Evolutionary conservation across 257 asterid genomes (phyloP).

Genomic region (Henckelia pumila): DNA sequence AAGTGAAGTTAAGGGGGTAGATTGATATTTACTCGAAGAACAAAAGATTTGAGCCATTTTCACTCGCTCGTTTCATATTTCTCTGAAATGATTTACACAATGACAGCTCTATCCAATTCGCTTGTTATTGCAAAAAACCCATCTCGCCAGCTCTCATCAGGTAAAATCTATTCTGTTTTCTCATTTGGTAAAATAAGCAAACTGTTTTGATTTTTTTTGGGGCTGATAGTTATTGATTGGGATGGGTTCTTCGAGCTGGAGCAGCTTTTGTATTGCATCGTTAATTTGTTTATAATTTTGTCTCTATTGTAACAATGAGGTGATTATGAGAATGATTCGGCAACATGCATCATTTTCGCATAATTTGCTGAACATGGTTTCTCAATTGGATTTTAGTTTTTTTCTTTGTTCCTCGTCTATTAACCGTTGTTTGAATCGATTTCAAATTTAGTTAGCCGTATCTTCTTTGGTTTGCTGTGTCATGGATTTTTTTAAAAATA

Average conservation of each 20-base stretch:
- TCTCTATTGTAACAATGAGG: too few relatives aligned
- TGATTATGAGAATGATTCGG: too few relatives aligned
- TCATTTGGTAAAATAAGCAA: neutral
- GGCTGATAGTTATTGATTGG: neutral
- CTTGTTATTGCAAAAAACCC: conserved; percentile 33
- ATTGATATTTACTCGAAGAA: neutral
- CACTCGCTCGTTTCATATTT: neutral
- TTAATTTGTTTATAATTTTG: too few relatives aligned
- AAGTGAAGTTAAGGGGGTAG: too few relatives aligned
- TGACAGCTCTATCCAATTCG: conserved; percentile 52
- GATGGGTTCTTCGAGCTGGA: neutral
- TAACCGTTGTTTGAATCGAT: too few relatives aligned
- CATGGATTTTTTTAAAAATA: too few relatives aligned
- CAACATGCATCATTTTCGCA: too few relatives aligned
- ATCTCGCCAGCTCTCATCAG: conserved; percentile 33
- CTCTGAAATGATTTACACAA: conserved; percentile 22
- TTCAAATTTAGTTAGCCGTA: too few relatives aligned
- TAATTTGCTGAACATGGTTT: too few relatives aligned
- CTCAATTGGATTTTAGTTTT: too few relatives aligned
- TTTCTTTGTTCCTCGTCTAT: too few relatives aligned
- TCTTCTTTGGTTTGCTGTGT: too few relatives aligned
- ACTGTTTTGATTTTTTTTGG: neutral
- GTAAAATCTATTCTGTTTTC: conserved; percentile 28
- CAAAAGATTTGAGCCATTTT: neutral
- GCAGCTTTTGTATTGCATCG: neutral